Conservation (phyloP, 2,329 filamentous ascomycete genomes). For the Hymenoscyphus occultus region DNA sequence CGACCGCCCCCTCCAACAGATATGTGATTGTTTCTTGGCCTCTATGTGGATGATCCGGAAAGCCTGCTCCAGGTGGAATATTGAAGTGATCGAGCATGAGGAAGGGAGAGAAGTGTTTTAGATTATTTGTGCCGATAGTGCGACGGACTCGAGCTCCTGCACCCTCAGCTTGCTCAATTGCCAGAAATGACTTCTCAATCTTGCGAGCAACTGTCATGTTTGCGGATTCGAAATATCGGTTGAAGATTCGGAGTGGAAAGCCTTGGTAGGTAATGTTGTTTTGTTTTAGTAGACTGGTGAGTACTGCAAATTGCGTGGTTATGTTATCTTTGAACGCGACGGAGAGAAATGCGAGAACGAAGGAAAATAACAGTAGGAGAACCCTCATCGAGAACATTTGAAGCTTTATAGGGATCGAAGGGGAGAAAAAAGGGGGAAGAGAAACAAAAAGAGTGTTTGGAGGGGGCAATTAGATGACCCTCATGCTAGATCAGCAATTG, state of each 20-base stretch:
- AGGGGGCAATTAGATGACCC: not conserved
- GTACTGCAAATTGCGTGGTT: conserved; percentile 17
- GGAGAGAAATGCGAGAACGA: conserved; percentile 30
- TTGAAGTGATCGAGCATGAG: conserved; percentile 95
- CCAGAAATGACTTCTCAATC: conserved; percentile 80
- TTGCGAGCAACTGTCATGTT: conserved; percentile 68
- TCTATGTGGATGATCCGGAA: conserved; percentile 81
- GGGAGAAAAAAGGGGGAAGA: conserved; percentile 22
- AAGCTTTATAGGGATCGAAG: conserved; percentile 21
- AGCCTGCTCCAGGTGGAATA: conserved; percentile 76
- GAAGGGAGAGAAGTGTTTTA: conserved; percentile 88
- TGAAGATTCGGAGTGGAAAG: conserved; percentile 23
- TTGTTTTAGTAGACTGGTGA: conserved; percentile 21
- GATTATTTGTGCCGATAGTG: conserved; percentile 77
- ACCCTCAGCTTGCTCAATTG: conserved; percentile 82
- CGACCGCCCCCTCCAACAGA: conserved; percentile 77
- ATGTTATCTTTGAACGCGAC: conserved; percentile 31
- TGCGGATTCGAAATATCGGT: conserved; percentile 23
- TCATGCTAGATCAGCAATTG: not conserved
- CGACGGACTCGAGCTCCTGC: conserved; percentile 83
- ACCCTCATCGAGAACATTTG: conserved; percentile 30
- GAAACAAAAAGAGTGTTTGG: not conserved
- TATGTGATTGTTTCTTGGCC: conserved; percentile 71
- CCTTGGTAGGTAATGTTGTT: conserved; percentile 22
- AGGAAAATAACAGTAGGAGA: conserved; percentile 29